These are phyloP conservation scores for Nicotiana attenuata DNA, from an alignment of 257 asterid species.

Conservation along the genomic window DNA sequence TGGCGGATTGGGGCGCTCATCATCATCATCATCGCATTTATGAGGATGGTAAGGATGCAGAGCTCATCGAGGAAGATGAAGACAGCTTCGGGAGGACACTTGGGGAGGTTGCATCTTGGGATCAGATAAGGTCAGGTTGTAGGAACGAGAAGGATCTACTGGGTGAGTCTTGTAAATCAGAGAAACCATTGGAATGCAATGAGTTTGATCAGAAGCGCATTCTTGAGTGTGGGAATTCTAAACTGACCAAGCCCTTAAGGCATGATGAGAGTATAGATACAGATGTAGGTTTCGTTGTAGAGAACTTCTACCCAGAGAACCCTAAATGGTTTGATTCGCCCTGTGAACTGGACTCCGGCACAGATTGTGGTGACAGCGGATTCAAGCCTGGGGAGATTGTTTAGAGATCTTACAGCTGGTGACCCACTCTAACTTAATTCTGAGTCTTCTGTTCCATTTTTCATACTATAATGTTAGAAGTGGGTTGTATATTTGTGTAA, in stretches of 20 bases:
- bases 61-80: slow-evolving; percentile 86
- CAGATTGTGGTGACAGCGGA: slow-evolving; percentile 73
- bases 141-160: slow-evolving; percentile 66
- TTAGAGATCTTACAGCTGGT: slow-evolving; percentile 52
- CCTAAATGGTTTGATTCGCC: slow-evolving; percentile 98
- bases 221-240: slow-evolving; percentile 46
- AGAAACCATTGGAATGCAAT: slow-evolving; percentile 77
- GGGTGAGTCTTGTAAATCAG: slow-evolving; percentile 69
- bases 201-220: slow-evolving; percentile 73
- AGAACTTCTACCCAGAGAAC: slow-evolving; percentile 77
- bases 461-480: slow-evolving; percentile 35
- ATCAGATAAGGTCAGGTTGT: slow-evolving; percentile 65
- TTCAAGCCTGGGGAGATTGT: slow-evolving; percentile 73
- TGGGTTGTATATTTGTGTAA: slow-evolving; percentile 42
- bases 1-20: slow-evolving; percentile 93
- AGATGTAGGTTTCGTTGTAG: slow-evolving; percentile 78
- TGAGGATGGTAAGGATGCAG: slow-evolving; percentile 78
- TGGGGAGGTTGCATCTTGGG: slow-evolving; percentile 98
- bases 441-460: slow-evolving; percentile 27
- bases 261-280: slow-evolving; percentile 62
- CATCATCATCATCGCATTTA: slow-evolving; percentile 55
- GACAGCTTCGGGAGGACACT: slow-evolving; percentile 96
- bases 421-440: slow-evolving; percentile 51
- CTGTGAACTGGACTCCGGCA: slow-evolving; percentile 67
- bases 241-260: slow-evolving; percentile 35